Conservation (phyloP, 805 yeast genomes). For the Kregervanrija pseudodelftensis region DNA sequence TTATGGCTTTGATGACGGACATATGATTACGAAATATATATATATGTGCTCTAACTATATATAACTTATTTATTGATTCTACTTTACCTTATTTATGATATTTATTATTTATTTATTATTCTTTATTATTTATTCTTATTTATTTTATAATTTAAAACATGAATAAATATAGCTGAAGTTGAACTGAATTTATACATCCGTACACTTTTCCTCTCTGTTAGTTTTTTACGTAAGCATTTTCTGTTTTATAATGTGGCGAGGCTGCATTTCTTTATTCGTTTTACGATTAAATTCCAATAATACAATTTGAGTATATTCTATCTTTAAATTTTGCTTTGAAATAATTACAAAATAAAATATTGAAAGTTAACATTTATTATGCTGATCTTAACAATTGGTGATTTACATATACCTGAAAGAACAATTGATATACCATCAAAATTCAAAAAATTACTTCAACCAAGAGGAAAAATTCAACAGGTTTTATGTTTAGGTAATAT, state of each 20-base stretch:
- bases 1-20: too few relatives aligned
- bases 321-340: neutral
- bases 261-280: too few relatives aligned
- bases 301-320: neutral
- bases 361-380: slow-evolving; percentile 24
- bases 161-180: too few relatives aligned
- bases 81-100: neutral
- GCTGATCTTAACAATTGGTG: slow-evolving; percentile 81
- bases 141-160: neutral
- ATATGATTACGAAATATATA: too few relatives aligned
- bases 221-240: too few relatives aligned
- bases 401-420: slow-evolving; percentile 83
- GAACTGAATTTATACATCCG: too few relatives aligned
- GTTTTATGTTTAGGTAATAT: slow-evolving; percentile 83
- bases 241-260: too few relatives aligned
- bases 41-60: too few relatives aligned
- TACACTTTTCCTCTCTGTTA: too few relatives aligned
- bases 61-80: neutral
- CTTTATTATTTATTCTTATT: neutral
- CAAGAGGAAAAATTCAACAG: slow-evolving; percentile 73
- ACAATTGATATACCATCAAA: slow-evolving; percentile 55
- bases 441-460: slow-evolving; percentile 70
- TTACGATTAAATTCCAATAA: too few relatives aligned
- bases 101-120: neutral
- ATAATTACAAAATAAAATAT: neutral